phyloP scores from a whole-genome alignment of 768 basidiomycete species.

The Postia placenta region DNA sequence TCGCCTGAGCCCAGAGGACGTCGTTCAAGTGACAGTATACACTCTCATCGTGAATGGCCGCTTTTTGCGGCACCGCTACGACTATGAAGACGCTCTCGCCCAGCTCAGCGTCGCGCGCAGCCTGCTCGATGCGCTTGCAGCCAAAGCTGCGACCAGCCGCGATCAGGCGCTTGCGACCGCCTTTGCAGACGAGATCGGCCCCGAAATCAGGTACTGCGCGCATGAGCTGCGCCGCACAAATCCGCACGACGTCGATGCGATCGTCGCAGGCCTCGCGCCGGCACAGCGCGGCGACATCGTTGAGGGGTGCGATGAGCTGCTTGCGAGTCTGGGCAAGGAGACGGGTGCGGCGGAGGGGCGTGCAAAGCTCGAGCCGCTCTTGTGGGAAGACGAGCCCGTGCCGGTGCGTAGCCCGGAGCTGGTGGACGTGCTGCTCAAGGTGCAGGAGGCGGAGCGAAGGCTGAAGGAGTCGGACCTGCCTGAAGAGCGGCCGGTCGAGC shows the following conservation, averaged over 20 bases:
- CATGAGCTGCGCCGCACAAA: slow-evolving; percentile 77
- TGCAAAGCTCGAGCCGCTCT: slow-evolving; percentile 51
- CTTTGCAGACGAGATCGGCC: slow-evolving; percentile 82
- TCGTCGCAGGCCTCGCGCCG: slow-evolving; percentile 58
- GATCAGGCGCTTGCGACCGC: slow-evolving; percentile 85
- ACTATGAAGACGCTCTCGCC: slow-evolving; percentile 68
- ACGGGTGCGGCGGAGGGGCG: slow-evolving; percentile 33
- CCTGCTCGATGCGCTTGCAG: slow-evolving; percentile 64
- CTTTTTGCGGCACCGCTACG: slow-evolving; percentile 68
- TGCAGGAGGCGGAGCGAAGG: slow-evolving; percentile 69
- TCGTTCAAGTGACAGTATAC: slow-evolving; percentile 73
- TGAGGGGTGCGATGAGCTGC: slow-evolving; percentile 50
- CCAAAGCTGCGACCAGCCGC: slow-evolving; percentile 58
- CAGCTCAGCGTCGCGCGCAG: slow-evolving; percentile 75
- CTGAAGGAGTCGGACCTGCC: slow-evolving; percentile 34
- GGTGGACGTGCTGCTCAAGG: slow-evolving; percentile 78
- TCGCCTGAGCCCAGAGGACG: slow-evolving; percentile 48
- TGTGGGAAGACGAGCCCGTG: slow-evolving; percentile 80
- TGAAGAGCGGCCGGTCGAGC: slow-evolving; percentile 22
- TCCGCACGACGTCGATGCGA: slow-evolving; percentile 77
- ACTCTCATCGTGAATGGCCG: slow-evolving; percentile 79
- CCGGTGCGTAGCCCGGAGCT: slow-evolving; percentile 88
- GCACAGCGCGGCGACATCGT: slow-evolving; percentile 56
- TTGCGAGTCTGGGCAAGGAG: slow-evolving; percentile 45
- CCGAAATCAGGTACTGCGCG: slow-evolving; percentile 88